These are phyloP conservation scores for Geranomyces michiganensis DNA, from an alignment of 192 early-diverging fungal species.

Conservation along the genomic window DNA sequence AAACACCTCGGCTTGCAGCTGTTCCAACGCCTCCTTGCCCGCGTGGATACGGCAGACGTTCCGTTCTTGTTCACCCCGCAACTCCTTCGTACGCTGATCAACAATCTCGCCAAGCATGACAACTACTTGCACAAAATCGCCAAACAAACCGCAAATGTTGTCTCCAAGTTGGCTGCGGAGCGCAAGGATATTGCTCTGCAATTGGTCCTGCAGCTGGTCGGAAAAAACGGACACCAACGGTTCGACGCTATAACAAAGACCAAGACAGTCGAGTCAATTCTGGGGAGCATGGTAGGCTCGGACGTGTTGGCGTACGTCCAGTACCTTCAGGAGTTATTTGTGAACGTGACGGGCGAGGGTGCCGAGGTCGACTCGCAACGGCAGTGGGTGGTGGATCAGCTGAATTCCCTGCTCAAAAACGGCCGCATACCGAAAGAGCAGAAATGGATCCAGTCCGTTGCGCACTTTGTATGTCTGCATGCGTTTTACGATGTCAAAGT, in stretches of 20 bases:
- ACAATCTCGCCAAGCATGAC: constrained; percentile 75
- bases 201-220: constrained; percentile 79
- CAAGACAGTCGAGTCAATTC: constrained; percentile 78
- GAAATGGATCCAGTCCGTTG: constrained; percentile 66
- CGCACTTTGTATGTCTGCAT: constrained; percentile 72
- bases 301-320: constrained; percentile 72
- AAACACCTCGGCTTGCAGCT: constrained; percentile 90
- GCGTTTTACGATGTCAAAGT: constrained; percentile 71
- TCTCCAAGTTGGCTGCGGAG: constrained; percentile 62
- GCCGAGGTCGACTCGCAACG: constrained; percentile 26
- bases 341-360: constrained; percentile 42
- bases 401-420: constrained; percentile 74
- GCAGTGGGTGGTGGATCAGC: constrained; percentile 80
- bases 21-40: constrained; percentile 69
- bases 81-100: constrained; percentile 84
- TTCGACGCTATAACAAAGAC: constrained; percentile 74
- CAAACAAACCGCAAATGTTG: constrained; percentile 55
- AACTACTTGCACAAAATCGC: constrained; percentile 83
- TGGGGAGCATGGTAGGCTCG: constrained; percentile 68
- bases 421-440: constrained; percentile 76
- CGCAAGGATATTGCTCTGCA: constrained; percentile 74
- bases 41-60: constrained; percentile 58
- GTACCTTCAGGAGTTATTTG: constrained; percentile 72
- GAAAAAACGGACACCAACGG: constrained; percentile 69
- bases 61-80: constrained; percentile 77